Evolutionary conservation across 495 filamentous ascomycete species (phyloP).

Genomic region (Thozetella sp.): DNA sequence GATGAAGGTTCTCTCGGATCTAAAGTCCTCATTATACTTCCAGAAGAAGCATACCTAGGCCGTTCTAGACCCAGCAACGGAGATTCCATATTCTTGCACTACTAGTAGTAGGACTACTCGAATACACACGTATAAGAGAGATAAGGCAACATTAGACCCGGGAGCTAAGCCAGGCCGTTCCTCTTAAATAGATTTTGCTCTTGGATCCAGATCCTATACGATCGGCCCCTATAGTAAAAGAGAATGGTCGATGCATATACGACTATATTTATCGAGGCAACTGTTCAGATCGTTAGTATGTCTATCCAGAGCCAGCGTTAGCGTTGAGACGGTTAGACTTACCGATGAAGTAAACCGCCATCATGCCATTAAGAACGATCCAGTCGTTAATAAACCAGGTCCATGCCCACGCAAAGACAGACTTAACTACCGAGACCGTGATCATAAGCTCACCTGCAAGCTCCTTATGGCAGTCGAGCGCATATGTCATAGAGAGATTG

Average conservation of each 20-base stretch:
- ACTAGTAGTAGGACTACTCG: too few species aligned
- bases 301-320: background rate
- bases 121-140: too few species aligned
- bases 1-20: too few species aligned
- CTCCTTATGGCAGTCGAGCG: background rate
- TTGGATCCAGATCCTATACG: background rate
- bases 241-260: background rate
- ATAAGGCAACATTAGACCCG: too few species aligned
- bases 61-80: too few species aligned
- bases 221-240: background rate
- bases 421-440: background rate
- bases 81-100: too few species aligned
- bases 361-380: background rate
- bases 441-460: background rate
- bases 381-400: background rate
- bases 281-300: background rate
- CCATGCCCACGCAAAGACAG: background rate
- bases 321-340: background rate
- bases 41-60: too few species aligned
- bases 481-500: background rate
- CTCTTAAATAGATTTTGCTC: background rate
- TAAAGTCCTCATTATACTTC: too few species aligned
- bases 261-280: background rate
- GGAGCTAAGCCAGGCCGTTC: background rate
- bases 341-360: background rate